Conservation (phyloP, 805 yeast genomes). For the Candida sanyiensis region DNA sequence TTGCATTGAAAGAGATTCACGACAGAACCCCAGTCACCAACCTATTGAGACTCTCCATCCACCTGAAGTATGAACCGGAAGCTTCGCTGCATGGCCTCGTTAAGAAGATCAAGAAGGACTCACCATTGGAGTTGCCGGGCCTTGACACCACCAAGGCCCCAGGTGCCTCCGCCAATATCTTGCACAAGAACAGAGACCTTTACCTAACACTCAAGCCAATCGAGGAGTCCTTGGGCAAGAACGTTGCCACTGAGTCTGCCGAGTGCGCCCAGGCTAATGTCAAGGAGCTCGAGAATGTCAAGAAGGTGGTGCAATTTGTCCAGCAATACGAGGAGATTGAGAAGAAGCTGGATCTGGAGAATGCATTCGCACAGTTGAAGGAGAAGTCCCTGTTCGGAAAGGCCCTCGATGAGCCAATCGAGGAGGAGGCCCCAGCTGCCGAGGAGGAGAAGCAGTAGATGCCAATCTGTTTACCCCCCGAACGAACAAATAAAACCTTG, state of each 20-base stretch:
- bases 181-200: conserved; percentile 14
- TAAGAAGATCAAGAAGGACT: conserved; percentile 3
- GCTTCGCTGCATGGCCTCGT: conserved; percentile 11
- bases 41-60: conserved; percentile 17
- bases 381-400: conserved; percentile 11
- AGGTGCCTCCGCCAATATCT: conserved; percentile 10
- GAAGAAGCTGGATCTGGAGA: conserved; percentile 7
- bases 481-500: no score
- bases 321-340: conserved; percentile 9
- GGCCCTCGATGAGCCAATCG: neutral
- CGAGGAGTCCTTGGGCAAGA: conserved; percentile 13
- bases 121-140: conserved; percentile 8
- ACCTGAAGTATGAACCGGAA: conserved; percentile 9
- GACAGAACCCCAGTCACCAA: conserved; percentile 13
- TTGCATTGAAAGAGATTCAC: conserved; percentile 13
- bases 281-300: neutral
- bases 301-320: conserved; percentile 7
- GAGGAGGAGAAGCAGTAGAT: neutral
- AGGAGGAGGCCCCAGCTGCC: neutral
- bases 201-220: conserved; percentile 24
- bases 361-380: conserved; percentile 10
- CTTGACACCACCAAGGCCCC: conserved; percentile 10
- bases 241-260: neutral
- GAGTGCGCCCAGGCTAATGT: neutral
- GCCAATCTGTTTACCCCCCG: no score